Percentiles rank a stretch among this genome's conserved stretches.
Evolutionary conservation across 2,329 filamentous ascomycete species (phyloP).

Genomic region (Myrmaecium sp.): DNA sequence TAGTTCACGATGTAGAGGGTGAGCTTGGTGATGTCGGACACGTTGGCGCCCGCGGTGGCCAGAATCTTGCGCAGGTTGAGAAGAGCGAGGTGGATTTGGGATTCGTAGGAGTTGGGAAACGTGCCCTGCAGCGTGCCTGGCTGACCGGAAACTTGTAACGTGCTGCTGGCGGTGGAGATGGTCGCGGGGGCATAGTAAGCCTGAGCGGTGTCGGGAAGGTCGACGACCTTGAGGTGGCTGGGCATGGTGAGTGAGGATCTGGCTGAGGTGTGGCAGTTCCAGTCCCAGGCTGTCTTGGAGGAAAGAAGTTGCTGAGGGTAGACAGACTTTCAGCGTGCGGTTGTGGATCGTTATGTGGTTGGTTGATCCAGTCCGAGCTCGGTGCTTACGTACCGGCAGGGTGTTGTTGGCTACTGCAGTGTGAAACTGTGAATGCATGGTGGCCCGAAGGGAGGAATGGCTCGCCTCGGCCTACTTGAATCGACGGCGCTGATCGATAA

Average conservation of each 20-base stretch:
- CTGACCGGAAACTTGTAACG: conserved; percentile 21
- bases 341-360: no score
- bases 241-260: background rate
- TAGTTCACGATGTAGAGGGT: conserved; percentile 30
- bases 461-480: no score
- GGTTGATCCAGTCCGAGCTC: no score
- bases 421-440: no score
- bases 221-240: background rate
- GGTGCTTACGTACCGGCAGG: no score
- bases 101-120: conserved; percentile 23
- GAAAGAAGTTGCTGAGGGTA: no score
- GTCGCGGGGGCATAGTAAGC: conserved; percentile 9
- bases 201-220: conserved; percentile 1
- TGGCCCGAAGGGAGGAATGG: no score
- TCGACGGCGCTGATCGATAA: no score
- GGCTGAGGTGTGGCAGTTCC: no score
- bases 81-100: conserved; percentile 24
- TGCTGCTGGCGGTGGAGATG: conserved; percentile 5
- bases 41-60: conserved; percentile 16
- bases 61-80: conserved; percentile 22
- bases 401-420: no score
- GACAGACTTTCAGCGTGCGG: no score
- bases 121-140: conserved; percentile 16
- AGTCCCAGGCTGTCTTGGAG: no score
- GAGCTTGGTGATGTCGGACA: conserved; percentile 25